Percentiles rank a stretch among this genome's conserved stretches.
Evolutionary conservation across 2,329 filamentous ascomycete genomes (phyloP).

Genomic region (Aspergillus tubingensis): DNA sequence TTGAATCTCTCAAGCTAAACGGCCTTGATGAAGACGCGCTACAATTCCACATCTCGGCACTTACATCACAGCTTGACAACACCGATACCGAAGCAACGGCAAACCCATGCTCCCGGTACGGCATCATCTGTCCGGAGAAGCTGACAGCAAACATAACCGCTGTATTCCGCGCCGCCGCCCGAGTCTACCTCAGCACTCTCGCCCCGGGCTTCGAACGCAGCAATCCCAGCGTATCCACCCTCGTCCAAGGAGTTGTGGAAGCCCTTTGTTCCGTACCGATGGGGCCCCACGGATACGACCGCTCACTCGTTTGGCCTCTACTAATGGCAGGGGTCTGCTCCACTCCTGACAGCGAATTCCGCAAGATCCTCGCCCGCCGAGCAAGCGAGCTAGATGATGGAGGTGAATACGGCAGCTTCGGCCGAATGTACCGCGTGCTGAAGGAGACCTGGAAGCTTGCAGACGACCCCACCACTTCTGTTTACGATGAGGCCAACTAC

Average conservation of each 20-base stretch:
- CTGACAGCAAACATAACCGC: slow-evolving; percentile 83
- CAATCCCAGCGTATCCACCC: slow-evolving; percentile 69
- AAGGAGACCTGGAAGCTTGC: slow-evolving; percentile 77
- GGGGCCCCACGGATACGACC: slow-evolving; percentile 79
- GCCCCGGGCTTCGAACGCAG: slow-evolving; percentile 81
- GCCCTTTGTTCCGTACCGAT: slow-evolving; percentile 79
- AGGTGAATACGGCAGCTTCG: slow-evolving; percentile 77
- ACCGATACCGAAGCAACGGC: slow-evolving; percentile 69
- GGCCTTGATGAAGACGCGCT: slow-evolving; percentile 78
- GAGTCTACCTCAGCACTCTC: slow-evolving; percentile 91
- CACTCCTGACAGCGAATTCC: slow-evolving; percentile 70
- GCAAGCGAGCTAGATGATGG: slow-evolving; percentile 72
- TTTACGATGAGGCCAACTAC: not conserved
- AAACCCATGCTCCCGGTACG: slow-evolving; percentile 59
- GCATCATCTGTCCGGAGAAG: slow-evolving; percentile 76
- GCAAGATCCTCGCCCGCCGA: slow-evolving; percentile 73
- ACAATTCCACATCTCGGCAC: slow-evolving; percentile 82
- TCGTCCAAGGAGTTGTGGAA: slow-evolving; percentile 74
- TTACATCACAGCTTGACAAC: slow-evolving; percentile 78
- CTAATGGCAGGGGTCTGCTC: slow-evolving; percentile 82
- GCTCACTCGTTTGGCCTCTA: slow-evolving; percentile 87
- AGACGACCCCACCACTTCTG: slow-evolving; percentile 54
- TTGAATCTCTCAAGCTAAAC: slow-evolving; percentile 80
- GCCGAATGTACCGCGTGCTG: slow-evolving; percentile 75
- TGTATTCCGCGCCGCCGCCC: slow-evolving; percentile 84